Evolutionary conservation across 805 yeast genomes (phyloP).

Genomic region (Cyberlindnera sargentensis): DNA sequence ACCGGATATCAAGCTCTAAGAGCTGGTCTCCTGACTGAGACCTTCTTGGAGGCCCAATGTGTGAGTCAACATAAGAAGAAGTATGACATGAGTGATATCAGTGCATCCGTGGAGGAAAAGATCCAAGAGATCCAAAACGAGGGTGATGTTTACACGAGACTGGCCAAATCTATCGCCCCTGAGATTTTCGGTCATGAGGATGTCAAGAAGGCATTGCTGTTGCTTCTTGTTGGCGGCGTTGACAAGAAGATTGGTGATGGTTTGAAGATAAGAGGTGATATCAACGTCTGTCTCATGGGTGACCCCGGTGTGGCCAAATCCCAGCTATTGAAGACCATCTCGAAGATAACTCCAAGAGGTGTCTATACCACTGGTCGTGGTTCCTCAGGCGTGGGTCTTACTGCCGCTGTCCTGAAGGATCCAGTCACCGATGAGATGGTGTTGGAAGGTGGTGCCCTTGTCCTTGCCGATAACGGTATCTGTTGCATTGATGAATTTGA

Average conservation of each 20-base stretch:
- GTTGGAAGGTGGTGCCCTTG: constrained; percentile 99
- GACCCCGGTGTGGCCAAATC: constrained; percentile 99
- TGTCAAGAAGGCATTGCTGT: constrained; percentile 88
- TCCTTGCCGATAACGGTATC: constrained; percentile 98
- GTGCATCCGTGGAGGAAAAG: constrained; percentile 81
- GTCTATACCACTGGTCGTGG: constrained; percentile 98
- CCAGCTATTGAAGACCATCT: constrained; percentile 90
- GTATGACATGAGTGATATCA: constrained; percentile 59
- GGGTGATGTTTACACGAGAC: constrained; percentile 80
- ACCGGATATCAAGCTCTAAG: constrained; percentile 89
- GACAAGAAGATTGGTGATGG: constrained; percentile 91
- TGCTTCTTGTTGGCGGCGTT: constrained; percentile 91
- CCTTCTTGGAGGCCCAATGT: constrained; percentile 83
- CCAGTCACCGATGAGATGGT: constrained; percentile 82
- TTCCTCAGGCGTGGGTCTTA: constrained; percentile 98
- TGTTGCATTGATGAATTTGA: constrained; percentile 99
- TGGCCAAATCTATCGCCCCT: constrained; percentile 88
- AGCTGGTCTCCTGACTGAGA: constrained; percentile 92
- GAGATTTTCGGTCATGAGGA: constrained; percentile 92
- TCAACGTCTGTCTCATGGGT: constrained; percentile 86
- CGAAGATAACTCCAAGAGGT: constrained; percentile 88
- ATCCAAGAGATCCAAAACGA: constrained; percentile 72
- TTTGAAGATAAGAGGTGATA: constrained; percentile 96
- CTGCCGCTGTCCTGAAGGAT: constrained; percentile 96
- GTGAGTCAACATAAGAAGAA: constrained; percentile 85